Evolutionary conservation across 768 basidiomycete genomes (phyloP), one percentile per base, ranked within the genome.

Genomic region (Suillus plorans): DNA sequence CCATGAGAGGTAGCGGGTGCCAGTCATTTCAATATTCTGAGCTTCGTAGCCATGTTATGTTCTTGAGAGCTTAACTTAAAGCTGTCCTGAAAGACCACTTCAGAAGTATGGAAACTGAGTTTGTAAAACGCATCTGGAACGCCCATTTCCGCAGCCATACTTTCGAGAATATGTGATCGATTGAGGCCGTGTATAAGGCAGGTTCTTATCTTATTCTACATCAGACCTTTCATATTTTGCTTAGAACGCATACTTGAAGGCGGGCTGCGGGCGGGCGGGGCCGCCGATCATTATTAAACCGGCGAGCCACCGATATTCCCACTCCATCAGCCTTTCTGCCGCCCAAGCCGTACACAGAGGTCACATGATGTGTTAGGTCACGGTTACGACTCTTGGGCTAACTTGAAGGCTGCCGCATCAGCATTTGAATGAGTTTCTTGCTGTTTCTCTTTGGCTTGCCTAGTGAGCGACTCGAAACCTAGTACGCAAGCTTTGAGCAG

Each of bases 341-440:
- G 31, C 31, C 31, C 5, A 31, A 31, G 31, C 31, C 31, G 31
- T 31, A 53, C 5, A 20, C 4, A 1, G 28, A 55, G 5, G 53
- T 55, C 34, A 55, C 53, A 55, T 36, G 53, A 36, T 55, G 53
- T 55, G 12, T 55, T 34, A 55, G 12, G 53, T 55, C 34, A 55
- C 53, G 36, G 34, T 55, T 20, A 36, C 12, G 5, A 18, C 53
- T 20, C 53, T 20, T 42, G 18, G 44, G 44, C 44, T 18, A 16
- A 37, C 36, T 18, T 20, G 20, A 20, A 52, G 8, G 25, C 49
- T 28, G 18, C 20, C 22, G 22, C 31, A 55, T 55, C 12, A n/a
- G 34, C 34, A 55, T n/a, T n/a, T n/a, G 53, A n/a, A 55, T 55
- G 34, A 36, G 53, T 36, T 55, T 34, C 31, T 12, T 12, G 20